A percentile compares a stretch with the other conserved stretches of the same genome.
Conservation (phyloP, 2,329 filamentous ascomycete species). For the Chaetothyriales sp. region DNA sequence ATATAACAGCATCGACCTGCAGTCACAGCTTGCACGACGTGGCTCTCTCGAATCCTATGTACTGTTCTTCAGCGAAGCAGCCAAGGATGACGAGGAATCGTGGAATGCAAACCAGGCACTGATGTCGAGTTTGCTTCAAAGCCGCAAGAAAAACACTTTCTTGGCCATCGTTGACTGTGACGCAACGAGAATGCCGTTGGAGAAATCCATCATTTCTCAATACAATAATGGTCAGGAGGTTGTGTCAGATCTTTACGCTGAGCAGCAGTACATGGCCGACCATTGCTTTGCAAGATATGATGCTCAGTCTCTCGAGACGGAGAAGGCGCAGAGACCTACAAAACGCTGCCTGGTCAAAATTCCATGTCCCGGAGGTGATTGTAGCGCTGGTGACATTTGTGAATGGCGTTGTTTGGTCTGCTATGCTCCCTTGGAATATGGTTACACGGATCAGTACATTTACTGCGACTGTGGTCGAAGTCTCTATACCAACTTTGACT, state of each 20-base stretch:
- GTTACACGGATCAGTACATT: conserved; percentile 21
- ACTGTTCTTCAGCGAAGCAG: conserved; percentile 15
- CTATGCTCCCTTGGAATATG: conserved; percentile 19
- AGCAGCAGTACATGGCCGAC: conserved; percentile 13
- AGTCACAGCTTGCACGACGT: too few relatives aligned
- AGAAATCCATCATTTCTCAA: conserved; percentile 14
- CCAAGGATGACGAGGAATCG: conserved; percentile 7
- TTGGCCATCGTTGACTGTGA: conserved; percentile 19
- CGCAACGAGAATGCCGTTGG: conserved; percentile 6
- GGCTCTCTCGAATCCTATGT: conserved; percentile 11
- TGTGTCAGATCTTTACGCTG: conserved; percentile 12
- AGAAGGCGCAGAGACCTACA: conserved; percentile 17
- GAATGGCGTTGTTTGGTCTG: conserved; percentile 21
- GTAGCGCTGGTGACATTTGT: conserved; percentile 8
- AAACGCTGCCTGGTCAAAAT: conserved; percentile 21
- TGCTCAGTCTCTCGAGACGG: conserved; percentile 8
- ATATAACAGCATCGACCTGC: conserved; percentile 5
- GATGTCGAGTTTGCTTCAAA: conserved; percentile 15
- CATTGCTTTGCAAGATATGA: conserved; percentile 16
- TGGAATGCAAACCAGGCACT: conserved; percentile 16
- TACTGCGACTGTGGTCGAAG: conserved; percentile 29
- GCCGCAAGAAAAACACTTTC: conserved; percentile 1
- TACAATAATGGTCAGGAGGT: conserved; percentile 9
- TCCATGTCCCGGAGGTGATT: conserved; percentile 22
- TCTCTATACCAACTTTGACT: conserved; percentile 19